Conservation (phyloP, 2,329 filamentous ascomycete genomes). For the Cladosporium velox region DNA sequence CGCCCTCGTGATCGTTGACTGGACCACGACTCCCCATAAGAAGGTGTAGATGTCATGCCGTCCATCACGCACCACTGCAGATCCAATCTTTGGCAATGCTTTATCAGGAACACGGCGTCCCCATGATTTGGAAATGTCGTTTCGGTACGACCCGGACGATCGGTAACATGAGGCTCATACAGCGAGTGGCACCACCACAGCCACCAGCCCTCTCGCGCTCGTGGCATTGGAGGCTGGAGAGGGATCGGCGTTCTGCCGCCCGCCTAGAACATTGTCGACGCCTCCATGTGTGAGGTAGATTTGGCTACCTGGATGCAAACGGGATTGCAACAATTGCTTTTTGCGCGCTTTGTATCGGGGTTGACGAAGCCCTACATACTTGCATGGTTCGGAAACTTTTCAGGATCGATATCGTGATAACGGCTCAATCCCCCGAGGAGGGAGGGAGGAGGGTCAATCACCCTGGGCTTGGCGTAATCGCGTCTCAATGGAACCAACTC, state of each 20-base stretch:
- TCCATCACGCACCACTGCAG: neutral
- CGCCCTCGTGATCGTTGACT: neutral
- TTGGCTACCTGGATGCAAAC: neutral
- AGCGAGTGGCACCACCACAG: neutral
- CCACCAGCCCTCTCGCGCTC: neutral
- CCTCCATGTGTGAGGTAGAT: conserved; percentile 1
- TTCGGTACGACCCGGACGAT: neutral
- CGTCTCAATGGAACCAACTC: neutral
- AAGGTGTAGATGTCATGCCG: neutral
- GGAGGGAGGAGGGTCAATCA: neutral
- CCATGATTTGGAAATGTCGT: conserved; percentile 12
- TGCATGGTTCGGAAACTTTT: neutral
- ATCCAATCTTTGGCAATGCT: neutral
- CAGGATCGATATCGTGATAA: neutral
- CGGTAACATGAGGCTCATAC: conserved; percentile 8
- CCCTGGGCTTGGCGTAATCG: neutral
- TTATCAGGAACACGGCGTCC: neutral
- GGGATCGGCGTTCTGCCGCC: neutral
- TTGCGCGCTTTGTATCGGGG: neutral
- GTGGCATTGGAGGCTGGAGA: conserved; percentile 7
- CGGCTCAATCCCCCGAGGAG: too few species aligned
- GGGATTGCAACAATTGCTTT: neutral
- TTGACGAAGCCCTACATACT: neutral
- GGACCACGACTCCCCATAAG: neutral
- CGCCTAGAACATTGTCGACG: neutral